Base-by-base conservation (phyloP, 2,329 filamentous ascomycete species). In the Lachnellula subtilissima region DNA sequence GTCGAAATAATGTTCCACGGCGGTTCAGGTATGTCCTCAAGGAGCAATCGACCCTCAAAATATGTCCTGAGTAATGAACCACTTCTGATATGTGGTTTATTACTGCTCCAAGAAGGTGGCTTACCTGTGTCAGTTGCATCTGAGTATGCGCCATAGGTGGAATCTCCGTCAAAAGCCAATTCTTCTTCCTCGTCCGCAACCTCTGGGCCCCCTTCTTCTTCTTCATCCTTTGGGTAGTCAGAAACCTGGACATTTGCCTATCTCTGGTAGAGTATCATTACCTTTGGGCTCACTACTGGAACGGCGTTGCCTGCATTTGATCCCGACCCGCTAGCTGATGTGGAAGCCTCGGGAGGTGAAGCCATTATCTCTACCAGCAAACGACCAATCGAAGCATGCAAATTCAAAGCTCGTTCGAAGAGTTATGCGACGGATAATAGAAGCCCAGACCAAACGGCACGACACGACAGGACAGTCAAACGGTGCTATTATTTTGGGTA, bases 71-170 rank as follows among this genome's bases (percentile, higher is more conserved):
- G 9, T 6, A 32, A 4, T 12, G 11, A 32, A 32, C 9, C 28
- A 32, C 28, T 32, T 32, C 9, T 32, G 9, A 11, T 11, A 32
- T 4, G 28, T 32, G 11, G 9, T 22, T 22, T 22, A 22, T 22
- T 22, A 9, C 9, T 32, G 2, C 9, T 32, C 28, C 28, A 32
- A 32, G 2, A 32, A 32, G 2, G 28, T 32, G 4, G 0, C 28
- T 32, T 32, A 32, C 28, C 28, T 32, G 62, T 63, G 22, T 61
- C 59, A 1, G 58, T 58, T 14, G 42, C 49, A 23, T 55, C 56
- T 28, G 54, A 61, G n/a, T 45, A 43, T 22, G 52, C 55, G 5
- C 52, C 60, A 52, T 48, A 62, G 9, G 57, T 56, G 9, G 57
- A 60, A 39, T 62, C 60, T 23, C 37, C 54, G 45, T 61, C 59